phyloP scores from a whole-genome alignment of 768 basidiomycete species.

The Pleurotus salmoneostramineus region DNA sequence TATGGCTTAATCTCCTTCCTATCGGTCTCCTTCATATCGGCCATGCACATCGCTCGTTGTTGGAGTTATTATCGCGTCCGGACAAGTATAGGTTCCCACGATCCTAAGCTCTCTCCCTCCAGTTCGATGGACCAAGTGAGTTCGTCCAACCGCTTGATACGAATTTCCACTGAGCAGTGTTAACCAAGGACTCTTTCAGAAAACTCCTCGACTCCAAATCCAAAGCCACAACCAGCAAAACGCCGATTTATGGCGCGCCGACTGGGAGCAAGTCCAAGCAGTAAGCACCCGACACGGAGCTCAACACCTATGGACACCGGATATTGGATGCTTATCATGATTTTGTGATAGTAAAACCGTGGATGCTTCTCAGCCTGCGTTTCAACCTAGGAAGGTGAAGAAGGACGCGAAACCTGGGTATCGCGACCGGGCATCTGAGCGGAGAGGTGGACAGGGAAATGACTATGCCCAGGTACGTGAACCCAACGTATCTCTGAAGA shows the following conservation, averaged over 20 bases:
- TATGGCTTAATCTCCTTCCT: too few relatives aligned
- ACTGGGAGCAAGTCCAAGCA: too few relatives aligned
- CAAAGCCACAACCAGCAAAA: too few relatives aligned
- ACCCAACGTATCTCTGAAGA: not conserved
- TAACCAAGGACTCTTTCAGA: conserved; percentile 7
- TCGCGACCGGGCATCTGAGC: conserved; percentile 74
- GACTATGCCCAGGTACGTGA: conserved; percentile 67
- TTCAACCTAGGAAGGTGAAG: conserved; percentile 82
- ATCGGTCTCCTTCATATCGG: too few relatives aligned
- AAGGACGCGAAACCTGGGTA: conserved; percentile 42
- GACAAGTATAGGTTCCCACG: not conserved
- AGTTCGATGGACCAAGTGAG: conserved; percentile 4
- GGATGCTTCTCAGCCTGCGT: conserved; percentile 54
- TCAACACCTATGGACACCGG: too few relatives aligned
- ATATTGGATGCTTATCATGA: not conserved
- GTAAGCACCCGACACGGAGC: too few relatives aligned
- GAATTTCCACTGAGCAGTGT: not conserved
- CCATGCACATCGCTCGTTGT: too few relatives aligned
- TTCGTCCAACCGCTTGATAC: not conserved
- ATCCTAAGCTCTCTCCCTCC: not conserved
- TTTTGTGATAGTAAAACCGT: conserved; percentile 36
- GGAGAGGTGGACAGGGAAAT: conserved; percentile 59
- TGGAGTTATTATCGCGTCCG: too few relatives aligned
- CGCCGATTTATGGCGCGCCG: not conserved
- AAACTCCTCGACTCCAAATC: not conserved